A percentile compares a stretch with the other conserved stretches of the same genome.
Evolutionary conservation across 176 grass and related monocot genomes (phyloP).

Genomic region (Typha latifolia): DNA sequence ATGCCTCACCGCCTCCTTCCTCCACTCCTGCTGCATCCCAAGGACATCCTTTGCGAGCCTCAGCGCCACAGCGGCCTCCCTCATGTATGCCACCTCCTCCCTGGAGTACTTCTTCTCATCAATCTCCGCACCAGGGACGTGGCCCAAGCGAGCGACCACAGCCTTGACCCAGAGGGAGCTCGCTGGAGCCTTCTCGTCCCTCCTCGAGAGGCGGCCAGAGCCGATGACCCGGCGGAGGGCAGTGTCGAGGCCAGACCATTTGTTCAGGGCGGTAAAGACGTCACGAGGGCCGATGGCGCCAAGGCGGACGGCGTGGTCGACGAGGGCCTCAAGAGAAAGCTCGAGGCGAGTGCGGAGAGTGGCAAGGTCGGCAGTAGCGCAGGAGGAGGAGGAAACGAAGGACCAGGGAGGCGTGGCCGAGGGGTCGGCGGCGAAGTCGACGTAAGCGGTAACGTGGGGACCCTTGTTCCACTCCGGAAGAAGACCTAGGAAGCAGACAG

Average conservation of each 20-base stretch:
- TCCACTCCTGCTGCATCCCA: constrained; percentile 68
- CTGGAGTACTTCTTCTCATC: constrained; percentile 43
- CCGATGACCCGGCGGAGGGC: constrained; percentile 37
- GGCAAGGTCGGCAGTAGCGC: constrained; percentile 20
- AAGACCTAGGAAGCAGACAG: constrained; percentile 30
- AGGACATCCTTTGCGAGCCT: constrained; percentile 76
- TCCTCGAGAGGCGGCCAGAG: constrained; percentile 5
- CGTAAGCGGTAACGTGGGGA: constrained; percentile 57
- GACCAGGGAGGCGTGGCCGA: constrained; percentile 34
- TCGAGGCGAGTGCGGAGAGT: constrained; percentile 53
- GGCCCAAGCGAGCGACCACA: constrained; percentile 25
- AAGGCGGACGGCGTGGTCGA: constrained; percentile 39
- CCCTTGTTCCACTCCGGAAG: constrained; percentile 72
- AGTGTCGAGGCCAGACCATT: constrained; percentile 50
- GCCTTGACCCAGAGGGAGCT: constrained; percentile 77
- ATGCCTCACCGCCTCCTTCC: constrained; percentile 44
- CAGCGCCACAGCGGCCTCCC: constrained; percentile 49
- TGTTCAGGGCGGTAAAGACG: constrained; percentile 52
- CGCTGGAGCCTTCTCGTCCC: constrained; percentile 18
- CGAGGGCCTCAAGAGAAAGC: constrained; percentile 64
- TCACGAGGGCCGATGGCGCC: constrained; percentile 64
- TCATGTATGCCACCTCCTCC: constrained; percentile 76
- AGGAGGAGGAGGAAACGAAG: constrained; percentile 5
- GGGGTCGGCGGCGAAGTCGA: constrained; percentile 50
- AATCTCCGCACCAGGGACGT: constrained; percentile 5